Evolutionary conservation across 176 grass and related monocot species (phyloP).

Genomic region (Dactylis glomerata): DNA sequence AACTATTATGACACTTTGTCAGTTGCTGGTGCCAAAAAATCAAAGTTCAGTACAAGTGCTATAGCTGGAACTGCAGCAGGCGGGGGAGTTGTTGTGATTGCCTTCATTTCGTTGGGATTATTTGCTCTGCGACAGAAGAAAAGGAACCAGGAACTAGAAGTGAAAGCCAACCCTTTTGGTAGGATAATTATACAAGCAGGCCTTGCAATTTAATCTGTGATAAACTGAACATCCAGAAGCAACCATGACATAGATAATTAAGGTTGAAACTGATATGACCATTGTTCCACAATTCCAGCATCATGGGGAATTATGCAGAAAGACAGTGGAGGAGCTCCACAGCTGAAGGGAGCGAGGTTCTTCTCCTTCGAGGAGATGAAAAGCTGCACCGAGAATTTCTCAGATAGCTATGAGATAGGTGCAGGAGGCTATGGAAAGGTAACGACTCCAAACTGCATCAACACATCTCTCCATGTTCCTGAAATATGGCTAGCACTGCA

Average conservation of each 20-base stretch:
- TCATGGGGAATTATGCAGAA: conserved; percentile 36
- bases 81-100: conserved; percentile 58
- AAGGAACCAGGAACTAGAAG: conserved; percentile 30
- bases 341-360: conserved; percentile 61
- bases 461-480: background rate
- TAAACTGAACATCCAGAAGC: background rate
- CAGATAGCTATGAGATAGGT: conserved; percentile 50
- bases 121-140: conserved; percentile 72
- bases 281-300: conserved; percentile 35
- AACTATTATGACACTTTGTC: conserved; percentile 2
- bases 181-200: background rate
- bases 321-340: conserved; percentile 43
- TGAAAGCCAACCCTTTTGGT: conserved; percentile 70
- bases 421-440: conserved; percentile 65
- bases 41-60: conserved; percentile 51
- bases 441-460: background rate
- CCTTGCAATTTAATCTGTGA: background rate
- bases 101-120: conserved; percentile 49
- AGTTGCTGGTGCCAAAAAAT: conserved; percentile 39
- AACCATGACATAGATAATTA: background rate
- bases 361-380: conserved; percentile 68
- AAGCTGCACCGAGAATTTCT: conserved; percentile 59
- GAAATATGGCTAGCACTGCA: background rate
- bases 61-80: conserved; percentile 66
- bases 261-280: background rate